Evolutionary conservation across 352 stramenopile species (phyloP).

Genomic region (Phytopythium cucurbitacearum): DNA sequence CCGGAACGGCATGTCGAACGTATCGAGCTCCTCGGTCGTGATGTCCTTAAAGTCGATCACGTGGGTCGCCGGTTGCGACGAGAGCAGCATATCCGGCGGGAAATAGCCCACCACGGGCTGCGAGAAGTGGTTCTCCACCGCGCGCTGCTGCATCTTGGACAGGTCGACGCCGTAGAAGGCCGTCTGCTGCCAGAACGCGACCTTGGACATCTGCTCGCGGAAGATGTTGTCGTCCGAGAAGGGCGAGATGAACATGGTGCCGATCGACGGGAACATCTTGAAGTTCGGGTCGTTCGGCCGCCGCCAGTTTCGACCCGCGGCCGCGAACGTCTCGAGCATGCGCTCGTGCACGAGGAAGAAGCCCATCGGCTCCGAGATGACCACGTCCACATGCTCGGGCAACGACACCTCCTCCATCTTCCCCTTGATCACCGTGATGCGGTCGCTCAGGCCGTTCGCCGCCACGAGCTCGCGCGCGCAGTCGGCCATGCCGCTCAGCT

Average conservation of each 20-base stretch:
- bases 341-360: constrained; percentile 99
- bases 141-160: constrained; percentile 86
- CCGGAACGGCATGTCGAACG: constrained; percentile 89
- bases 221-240: constrained; percentile 95
- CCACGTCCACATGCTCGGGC: constrained; percentile 96
- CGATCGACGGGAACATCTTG: constrained; percentile 97
- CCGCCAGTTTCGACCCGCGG: constrained; percentile 93
- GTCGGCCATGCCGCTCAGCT: constrained; percentile 98
- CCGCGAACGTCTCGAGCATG: constrained; percentile 98
- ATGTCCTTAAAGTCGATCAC: constrained; percentile 85
- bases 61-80: constrained; percentile 51
- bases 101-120: constrained; percentile 95
- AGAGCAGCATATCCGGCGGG: constrained; percentile 68
- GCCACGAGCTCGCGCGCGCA: constrained; percentile 93
- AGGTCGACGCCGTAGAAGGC: constrained; percentile 98
- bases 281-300: constrained; percentile 56
- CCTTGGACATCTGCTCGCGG: constrained; percentile 90
- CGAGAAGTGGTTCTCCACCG: constrained; percentile 97
- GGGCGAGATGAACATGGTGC: constrained; percentile 96
- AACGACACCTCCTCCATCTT: constrained; percentile 97
- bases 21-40: constrained; percentile 72
- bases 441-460: constrained; percentile 93
- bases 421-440: constrained; percentile 97
- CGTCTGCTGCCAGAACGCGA: constrained; percentile 93
- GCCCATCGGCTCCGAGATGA: constrained; percentile 99